A percentile compares a stretch with the other conserved stretches of the same genome.
Evolutionary conservation across 768 basidiomycete genomes (phyloP).

Genomic region (Punctularia strigosozonata): DNA sequence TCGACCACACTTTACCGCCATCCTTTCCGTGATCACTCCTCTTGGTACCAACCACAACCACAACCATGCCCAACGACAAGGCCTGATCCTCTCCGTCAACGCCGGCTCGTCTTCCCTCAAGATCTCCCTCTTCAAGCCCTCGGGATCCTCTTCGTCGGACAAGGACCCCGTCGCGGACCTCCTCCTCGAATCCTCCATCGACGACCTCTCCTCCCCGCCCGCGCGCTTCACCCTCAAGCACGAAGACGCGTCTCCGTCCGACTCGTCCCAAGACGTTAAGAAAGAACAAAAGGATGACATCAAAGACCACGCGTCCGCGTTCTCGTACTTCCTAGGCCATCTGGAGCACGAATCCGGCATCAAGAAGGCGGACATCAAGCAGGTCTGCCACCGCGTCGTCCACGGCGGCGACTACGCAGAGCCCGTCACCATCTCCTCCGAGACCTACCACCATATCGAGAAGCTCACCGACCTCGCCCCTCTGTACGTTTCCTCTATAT

Average conservation of each 20-base stretch:
- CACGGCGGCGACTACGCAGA: slow-evolving; percentile 73
- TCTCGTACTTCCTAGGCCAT: slow-evolving; percentile 43
- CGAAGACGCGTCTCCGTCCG: slow-evolving; percentile 3
- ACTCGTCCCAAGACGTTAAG: slow-evolving; percentile 18
- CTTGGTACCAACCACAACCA: too few species aligned
- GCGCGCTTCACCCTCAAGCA: slow-evolving; percentile 36
- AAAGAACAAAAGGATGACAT: slow-evolving; percentile 30
- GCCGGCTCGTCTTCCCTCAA: slow-evolving; percentile 84
- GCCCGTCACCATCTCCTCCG: slow-evolving; percentile 55
- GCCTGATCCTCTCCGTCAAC: slow-evolving; percentile 58
- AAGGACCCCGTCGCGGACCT: slow-evolving; percentile 28
- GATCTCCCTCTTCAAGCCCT: slow-evolving; percentile 44
- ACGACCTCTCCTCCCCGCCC: slow-evolving; percentile 44
- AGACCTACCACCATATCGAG: slow-evolving; percentile 63
- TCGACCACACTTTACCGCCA: too few species aligned
- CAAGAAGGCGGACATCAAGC: slow-evolving; percentile 29
- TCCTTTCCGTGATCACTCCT: too few species aligned
- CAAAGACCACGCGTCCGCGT: slow-evolving; percentile 49
- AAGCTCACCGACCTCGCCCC: slow-evolving; percentile 73
- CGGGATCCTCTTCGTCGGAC: slow-evolving; percentile 14
- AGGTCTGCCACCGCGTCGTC: slow-evolving; percentile 73
- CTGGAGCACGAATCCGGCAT: slow-evolving; percentile 30
- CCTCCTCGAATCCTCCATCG: slow-evolving; percentile 37
- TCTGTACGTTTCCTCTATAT: slow-evolving; percentile 33
- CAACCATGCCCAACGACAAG: too few species aligned